phyloP scores from a whole-genome alignment of 2,329 filamentous ascomycete genomes.

The Penicillium sp. region DNA sequence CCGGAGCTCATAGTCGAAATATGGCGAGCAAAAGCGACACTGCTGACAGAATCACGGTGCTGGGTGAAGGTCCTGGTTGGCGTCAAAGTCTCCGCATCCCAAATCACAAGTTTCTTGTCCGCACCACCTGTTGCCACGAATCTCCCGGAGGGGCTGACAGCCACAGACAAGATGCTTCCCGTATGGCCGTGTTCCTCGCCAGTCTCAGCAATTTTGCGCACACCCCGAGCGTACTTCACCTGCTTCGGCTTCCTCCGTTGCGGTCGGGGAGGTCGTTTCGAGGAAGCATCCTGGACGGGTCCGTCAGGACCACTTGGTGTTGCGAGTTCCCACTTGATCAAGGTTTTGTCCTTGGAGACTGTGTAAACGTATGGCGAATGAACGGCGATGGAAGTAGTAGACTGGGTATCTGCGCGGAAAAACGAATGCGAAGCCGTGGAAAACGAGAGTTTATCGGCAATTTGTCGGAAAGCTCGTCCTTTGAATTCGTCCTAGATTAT shows the following conservation, averaged over 20 bases:
- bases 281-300: constrained; percentile 64
- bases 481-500: constrained; percentile 71
- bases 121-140: constrained; percentile 87
- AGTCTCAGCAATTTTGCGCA: constrained; percentile 42
- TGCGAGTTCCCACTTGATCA: constrained; percentile 88
- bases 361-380: constrained; percentile 83
- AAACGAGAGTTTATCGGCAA: constrained; percentile 74
- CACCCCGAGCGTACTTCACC: constrained; percentile 50
- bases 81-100: constrained; percentile 76
- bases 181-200: constrained; percentile 69
- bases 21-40: constrained; percentile 79
- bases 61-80: constrained; percentile 85
- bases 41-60: constrained; percentile 84
- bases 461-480: constrained; percentile 79
- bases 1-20: constrained; percentile 56
- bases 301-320: constrained; percentile 47
- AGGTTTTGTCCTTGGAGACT: constrained; percentile 76
- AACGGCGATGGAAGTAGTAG: constrained; percentile 76
- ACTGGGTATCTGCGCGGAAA: constrained; percentile 75
- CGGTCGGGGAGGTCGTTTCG: constrained; percentile 58
- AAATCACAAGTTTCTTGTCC: constrained; percentile 82
- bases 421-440: constrained; percentile 65
- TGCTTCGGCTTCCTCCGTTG: constrained; percentile 47
- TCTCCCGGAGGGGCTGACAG: constrained; percentile 84
- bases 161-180: constrained; percentile 76